These are phyloP conservation scores for Aureobasidium leucospermi DNA, from an alignment of 2,329 filamentous ascomycete species.

Conservation along the genomic window DNA sequence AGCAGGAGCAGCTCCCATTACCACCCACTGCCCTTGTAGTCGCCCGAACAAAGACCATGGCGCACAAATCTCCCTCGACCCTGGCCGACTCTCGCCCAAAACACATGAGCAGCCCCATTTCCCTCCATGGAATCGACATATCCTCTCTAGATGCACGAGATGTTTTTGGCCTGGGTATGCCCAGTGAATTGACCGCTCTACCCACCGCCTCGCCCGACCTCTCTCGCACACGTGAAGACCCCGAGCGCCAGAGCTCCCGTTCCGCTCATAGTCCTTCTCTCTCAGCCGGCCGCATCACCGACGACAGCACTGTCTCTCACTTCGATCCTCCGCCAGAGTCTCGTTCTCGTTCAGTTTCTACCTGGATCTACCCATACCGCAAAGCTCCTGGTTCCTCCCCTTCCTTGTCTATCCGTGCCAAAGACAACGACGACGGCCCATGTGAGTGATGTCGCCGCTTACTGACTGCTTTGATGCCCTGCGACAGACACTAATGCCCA, in stretches of 20 bases:
- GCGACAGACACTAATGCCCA: background rate
- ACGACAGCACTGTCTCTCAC: slow-evolving; percentile 8
- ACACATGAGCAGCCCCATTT: slow-evolving; percentile 26
- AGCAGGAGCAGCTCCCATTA: background rate
- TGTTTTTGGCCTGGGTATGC: slow-evolving; percentile 15
- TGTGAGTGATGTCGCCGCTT: background rate
- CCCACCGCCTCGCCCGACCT: slow-evolving; percentile 23
- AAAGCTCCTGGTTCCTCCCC: slow-evolving; percentile 41
- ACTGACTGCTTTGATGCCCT: background rate
- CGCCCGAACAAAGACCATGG: slow-evolving; percentile 1
- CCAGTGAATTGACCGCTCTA: slow-evolving; percentile 22
- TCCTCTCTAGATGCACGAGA: slow-evolving; percentile 28
- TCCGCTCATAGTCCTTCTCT: slow-evolving; percentile 16
- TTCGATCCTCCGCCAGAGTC: slow-evolving; percentile 9
- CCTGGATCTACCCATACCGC: slow-evolving; percentile 9
- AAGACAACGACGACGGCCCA: slow-evolving; percentile 1
- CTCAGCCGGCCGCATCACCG: slow-evolving; percentile 16
- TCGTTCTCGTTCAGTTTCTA: slow-evolving; percentile 3
- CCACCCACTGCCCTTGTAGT: background rate
- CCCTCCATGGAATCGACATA: slow-evolving; percentile 29
- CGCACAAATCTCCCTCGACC: background rate
- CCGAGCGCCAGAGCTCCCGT: slow-evolving; percentile 15
- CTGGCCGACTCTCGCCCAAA: background rate
- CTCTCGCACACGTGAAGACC: slow-evolving; percentile 10
- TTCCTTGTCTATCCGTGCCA: slow-evolving; percentile 22